Evolutionary conservation across 2,329 filamentous ascomycete species (phyloP).

Genomic region (Septoria linicola): DNA sequence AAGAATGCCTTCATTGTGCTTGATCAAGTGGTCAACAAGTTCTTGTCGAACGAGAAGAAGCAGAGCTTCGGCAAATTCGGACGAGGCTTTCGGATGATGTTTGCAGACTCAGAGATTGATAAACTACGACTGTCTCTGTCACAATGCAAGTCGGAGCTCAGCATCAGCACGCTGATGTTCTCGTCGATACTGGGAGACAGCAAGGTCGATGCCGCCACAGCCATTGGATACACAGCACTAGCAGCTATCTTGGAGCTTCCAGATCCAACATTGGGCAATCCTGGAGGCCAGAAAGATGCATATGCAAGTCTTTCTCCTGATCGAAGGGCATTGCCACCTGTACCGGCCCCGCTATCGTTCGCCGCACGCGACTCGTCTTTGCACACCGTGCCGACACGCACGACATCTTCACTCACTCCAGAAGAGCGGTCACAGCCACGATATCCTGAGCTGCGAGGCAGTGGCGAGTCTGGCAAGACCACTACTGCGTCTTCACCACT

Average conservation of each 20-base stretch:
- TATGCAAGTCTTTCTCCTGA: constrained; percentile 16
- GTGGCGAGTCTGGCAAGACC: constrained; percentile 13
- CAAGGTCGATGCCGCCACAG: constrained; percentile 59
- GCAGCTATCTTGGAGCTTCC: constrained; percentile 59
- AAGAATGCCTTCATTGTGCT: constrained; percentile 63
- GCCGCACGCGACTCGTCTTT: constrained; percentile 8
- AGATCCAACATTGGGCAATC: constrained; percentile 18
- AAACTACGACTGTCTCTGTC: constrained; percentile 59
- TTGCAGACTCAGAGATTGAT: constrained; percentile 60
- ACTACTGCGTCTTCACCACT: constrained; percentile 11
- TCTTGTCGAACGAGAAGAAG: constrained; percentile 63
- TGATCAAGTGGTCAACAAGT: constrained; percentile 61
- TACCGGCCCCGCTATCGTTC: constrained; percentile 4
- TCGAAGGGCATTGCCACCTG: constrained; percentile 9
- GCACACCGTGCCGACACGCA: neutral
- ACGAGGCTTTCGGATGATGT: constrained; percentile 63
- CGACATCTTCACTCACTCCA: neutral
- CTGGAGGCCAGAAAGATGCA: constrained; percentile 1
- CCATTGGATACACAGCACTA: constrained; percentile 67
- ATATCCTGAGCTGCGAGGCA: constrained; percentile 3
- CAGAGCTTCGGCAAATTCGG: constrained; percentile 60
- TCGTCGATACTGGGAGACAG: constrained; percentile 61
- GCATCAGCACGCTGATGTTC: constrained; percentile 52
- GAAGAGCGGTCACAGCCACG: constrained; percentile 4
- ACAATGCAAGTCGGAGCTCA: constrained; percentile 60